phyloP scores from a whole-genome alignment of 1,284 basidiomycete species.

The Moniliophthora roreri region DNA sequence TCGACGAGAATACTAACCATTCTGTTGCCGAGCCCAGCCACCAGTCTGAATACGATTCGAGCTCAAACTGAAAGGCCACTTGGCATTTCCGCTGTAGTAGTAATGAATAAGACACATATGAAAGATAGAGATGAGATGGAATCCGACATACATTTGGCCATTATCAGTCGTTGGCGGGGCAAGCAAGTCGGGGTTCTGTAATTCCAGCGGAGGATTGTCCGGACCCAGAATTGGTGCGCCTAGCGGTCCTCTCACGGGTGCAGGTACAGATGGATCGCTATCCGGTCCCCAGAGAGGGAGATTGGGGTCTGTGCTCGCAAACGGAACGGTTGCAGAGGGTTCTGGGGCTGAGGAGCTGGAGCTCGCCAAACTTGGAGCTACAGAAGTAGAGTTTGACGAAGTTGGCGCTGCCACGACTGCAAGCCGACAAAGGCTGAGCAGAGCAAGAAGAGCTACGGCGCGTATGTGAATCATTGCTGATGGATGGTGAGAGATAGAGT shows the following conservation, averaged over 20 bases:
- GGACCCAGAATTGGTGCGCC: slow-evolving; percentile 48
- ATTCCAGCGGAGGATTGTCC: slow-evolving; percentile 44
- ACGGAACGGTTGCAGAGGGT: slow-evolving; percentile 11
- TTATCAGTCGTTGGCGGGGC: slow-evolving; percentile 55
- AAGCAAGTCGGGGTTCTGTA: slow-evolving; percentile 47
- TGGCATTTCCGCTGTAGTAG: too few species aligned
- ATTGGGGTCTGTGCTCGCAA: slow-evolving; percentile 24
- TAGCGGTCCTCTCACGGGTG: slow-evolving; percentile 36
- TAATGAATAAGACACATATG: too few species aligned
- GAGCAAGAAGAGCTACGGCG: not conserved
- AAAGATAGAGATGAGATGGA: too few species aligned
- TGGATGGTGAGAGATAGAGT: too few species aligned
- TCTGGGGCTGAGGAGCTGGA: not conserved
- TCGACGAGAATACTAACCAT: slow-evolving; percentile 29
- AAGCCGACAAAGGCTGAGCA: not conserved
- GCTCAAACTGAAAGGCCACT: slow-evolving; percentile 61
- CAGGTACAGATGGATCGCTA: slow-evolving; percentile 23
- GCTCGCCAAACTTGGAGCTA: not conserved
- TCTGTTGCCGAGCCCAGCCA: slow-evolving; percentile 61
- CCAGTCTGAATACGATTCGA: slow-evolving; percentile 54
- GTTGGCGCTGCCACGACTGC: too few species aligned
- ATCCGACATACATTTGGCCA: slow-evolving; percentile 52
- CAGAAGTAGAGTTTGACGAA: too few species aligned
- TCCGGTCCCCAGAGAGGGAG: slow-evolving; percentile 28
- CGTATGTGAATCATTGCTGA: not conserved